phyloP scores from a whole-genome alignment of 371 early-diverging fungal species.

The Nosema muscidifuracis region DNA sequence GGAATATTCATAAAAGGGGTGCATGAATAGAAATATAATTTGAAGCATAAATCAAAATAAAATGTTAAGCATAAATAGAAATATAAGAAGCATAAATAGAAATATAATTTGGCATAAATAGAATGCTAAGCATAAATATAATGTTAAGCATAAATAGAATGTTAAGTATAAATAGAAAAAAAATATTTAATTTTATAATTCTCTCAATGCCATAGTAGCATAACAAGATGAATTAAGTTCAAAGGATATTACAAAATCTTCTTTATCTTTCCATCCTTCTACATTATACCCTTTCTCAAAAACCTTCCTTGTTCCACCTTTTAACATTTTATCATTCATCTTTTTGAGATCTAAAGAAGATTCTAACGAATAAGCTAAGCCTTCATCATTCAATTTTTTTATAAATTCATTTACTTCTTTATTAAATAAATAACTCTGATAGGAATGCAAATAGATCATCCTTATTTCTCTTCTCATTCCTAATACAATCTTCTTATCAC shows the following conservation, averaged over 20 bases:
- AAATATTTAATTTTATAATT: slow-evolving; percentile 57
- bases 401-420: slow-evolving; percentile 71
- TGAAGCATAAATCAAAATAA: too few species aligned
- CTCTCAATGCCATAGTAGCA: slow-evolving; percentile 89
- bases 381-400: too few species aligned
- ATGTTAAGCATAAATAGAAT: too few species aligned
- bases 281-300: slow-evolving; percentile 27
- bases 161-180: not conserved
- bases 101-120: too few species aligned
- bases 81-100: too few species aligned
- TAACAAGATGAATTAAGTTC: slow-evolving; percentile 74
- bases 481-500: slow-evolving; percentile 35
- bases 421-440: slow-evolving; percentile 92
- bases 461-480: slow-evolving; percentile 69
- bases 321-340: slow-evolving; percentile 35
- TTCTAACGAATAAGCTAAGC: slow-evolving; percentile 29
- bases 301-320: slow-evolving; percentile 40
- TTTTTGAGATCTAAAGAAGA: slow-evolving; percentile 30
- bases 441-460: slow-evolving; percentile 86
- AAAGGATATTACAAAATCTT: slow-evolving; percentile 67
- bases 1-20: slow-evolving; percentile 13
- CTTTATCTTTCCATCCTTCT: slow-evolving; percentile 11
- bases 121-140: too few species aligned
- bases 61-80: too few species aligned
- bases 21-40: too few species aligned